These are phyloP conservation scores for Moelleriella libera DNA, from an alignment of 2,329 filamentous ascomycete genomes.

Conservation along the genomic window DNA sequence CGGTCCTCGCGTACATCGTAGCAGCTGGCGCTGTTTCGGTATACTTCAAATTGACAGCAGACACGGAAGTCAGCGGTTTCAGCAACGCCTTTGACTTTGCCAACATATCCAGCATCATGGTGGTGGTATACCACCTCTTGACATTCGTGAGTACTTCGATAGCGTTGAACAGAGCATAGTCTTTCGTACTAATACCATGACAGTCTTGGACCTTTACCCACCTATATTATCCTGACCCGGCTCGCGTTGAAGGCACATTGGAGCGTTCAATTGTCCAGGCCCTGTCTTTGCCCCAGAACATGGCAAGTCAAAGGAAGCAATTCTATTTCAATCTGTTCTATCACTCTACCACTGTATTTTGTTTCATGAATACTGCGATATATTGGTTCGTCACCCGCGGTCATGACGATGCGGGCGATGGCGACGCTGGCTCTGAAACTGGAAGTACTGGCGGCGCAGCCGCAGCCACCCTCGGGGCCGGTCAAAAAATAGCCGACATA, in stretches of 20 bases:
- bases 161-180: background rate
- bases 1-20: constrained; percentile 27
- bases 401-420: constrained; percentile 9
- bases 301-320: constrained; percentile 24
- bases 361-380: constrained; percentile 33
- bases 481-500: constrained; percentile 4
- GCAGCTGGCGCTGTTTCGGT: constrained; percentile 25
- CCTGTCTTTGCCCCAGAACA: constrained; percentile 31
- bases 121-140: constrained; percentile 30
- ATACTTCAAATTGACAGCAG: constrained; percentile 29
- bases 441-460: background rate
- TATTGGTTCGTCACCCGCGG: constrained; percentile 31
- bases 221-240: constrained; percentile 28
- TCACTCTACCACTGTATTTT: constrained; percentile 27
- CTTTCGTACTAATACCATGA: background rate
- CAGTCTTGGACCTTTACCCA: constrained; percentile 39
- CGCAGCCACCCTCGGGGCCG: background rate
- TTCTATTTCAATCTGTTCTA: constrained; percentile 38
- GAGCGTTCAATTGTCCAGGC: constrained; percentile 21
- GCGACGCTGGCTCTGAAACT: background rate
- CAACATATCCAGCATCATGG: constrained; percentile 25
- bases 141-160: constrained; percentile 25
- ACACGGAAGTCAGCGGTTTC: constrained; percentile 24
- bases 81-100: constrained; percentile 35
- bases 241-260: constrained; percentile 19